Base-by-base conservation (phyloP, 257 asterid species). In the Rhazya stricta region DNA sequence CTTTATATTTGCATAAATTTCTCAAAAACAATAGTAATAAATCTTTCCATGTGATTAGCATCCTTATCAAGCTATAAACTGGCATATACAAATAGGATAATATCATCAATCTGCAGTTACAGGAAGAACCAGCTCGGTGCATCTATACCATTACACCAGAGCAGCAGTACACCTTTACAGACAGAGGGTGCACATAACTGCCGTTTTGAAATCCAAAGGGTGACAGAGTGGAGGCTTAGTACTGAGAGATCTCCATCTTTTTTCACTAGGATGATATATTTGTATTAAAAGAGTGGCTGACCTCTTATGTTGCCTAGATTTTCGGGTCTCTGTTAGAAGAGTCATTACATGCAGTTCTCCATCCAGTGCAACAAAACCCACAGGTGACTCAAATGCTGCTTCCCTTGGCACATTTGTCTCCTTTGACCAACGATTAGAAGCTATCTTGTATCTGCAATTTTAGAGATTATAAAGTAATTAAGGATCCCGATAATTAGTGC, bases 321-420 rank as follows among this genome's bases (percentile, higher is more conserved):
- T 81, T 54, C 83, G 70, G 71, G 85, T 46, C 69, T 88, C 86
- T 30, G 83, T 45, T 70, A 86, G 25, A 74, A 79, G 85, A 53
- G 84, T 80, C 36, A 91, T 77, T 51, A 94, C 79, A 82, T 91
- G 88, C 68, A 94, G 89, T 83, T 94, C 93, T 75, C 90, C 90
- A 29, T 89, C 89, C 78, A 91, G 71, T 0, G 91, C 89, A 73
- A 87, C 89, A 77, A 91, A 91, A 41, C 98, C 98, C 36, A 91
- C 92, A 36, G 91, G 80, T 50, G 88, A 68, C 50, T 88, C 86
- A 76, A 86, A 86, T 3, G 85, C 63, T 34, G 76, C 80, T 82
- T 83, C 91, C 76, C 82, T 91, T 0, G 98, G 97, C 54, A 92
- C 77, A 66, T 82, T 84, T 27, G 95, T 87, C 82, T 86, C 98